Percentiles rank a stretch among this genome's conserved stretches.
Evolutionary conservation across 2,329 filamentous ascomycete species (phyloP).

Genomic region (Colletotrichum sp.): DNA sequence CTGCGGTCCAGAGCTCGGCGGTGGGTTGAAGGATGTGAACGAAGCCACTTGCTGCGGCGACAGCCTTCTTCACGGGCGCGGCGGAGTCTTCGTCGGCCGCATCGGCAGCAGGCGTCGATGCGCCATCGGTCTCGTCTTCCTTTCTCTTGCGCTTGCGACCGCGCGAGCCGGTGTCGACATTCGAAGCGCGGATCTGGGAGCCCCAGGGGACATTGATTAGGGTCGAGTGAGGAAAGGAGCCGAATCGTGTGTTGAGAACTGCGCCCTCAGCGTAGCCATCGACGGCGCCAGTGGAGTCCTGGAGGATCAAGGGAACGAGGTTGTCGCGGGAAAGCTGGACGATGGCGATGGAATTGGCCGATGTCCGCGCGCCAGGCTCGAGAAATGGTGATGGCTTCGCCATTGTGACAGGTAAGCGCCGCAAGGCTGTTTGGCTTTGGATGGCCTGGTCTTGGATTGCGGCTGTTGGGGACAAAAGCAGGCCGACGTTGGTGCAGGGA

Average conservation of each 20-base stretch:
- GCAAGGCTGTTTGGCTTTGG: no score
- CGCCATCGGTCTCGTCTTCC: slow-evolving; percentile 39
- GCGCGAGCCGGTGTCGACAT: slow-evolving; percentile 89
- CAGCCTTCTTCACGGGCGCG: slow-evolving; percentile 49
- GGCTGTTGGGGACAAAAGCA: neutral
- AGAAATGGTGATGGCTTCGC: slow-evolving; percentile 76
- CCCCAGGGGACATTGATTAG: slow-evolving; percentile 85
- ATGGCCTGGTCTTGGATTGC: neutral
- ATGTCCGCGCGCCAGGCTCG: slow-evolving; percentile 67
- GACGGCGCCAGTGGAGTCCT: slow-evolving; percentile 64
- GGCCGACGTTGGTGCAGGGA: neutral
- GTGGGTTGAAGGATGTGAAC: slow-evolving; percentile 80
- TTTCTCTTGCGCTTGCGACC: slow-evolving; percentile 71
- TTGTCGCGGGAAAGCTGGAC: slow-evolving; percentile 89
- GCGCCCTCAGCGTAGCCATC: slow-evolving; percentile 79
- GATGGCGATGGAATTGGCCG: slow-evolving; percentile 74
- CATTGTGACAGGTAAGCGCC: slow-evolving; percentile 31
- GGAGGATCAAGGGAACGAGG: slow-evolving; percentile 76
- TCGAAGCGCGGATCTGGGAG: slow-evolving; percentile 86
- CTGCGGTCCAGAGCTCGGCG: slow-evolving; percentile 82
- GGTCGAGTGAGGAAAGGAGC: slow-evolving; percentile 84
- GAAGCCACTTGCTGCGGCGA: slow-evolving; percentile 70
- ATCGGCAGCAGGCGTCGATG: slow-evolving; percentile 31
- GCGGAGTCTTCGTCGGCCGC: slow-evolving; percentile 36
- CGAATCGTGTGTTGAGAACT: slow-evolving; percentile 91